These are phyloP conservation scores for Phialophora expanda DNA, from an alignment of 2,329 filamentous ascomycete genomes.

Conservation along the genomic window DNA sequence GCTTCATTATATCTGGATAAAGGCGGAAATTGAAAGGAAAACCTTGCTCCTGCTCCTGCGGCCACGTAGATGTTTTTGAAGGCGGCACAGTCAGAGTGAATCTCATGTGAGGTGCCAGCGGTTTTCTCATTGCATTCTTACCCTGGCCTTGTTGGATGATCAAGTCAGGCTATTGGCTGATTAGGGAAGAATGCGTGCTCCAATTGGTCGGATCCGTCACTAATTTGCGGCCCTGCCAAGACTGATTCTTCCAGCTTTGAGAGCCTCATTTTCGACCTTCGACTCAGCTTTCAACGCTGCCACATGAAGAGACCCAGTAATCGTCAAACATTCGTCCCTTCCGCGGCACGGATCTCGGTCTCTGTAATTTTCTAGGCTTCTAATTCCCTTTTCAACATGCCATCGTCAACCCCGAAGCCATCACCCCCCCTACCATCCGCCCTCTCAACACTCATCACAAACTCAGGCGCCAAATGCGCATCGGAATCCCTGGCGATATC, in stretches of 20 bases:
- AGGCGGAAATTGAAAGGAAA: neutral
- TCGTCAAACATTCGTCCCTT: neutral
- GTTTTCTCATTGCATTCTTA: neutral
- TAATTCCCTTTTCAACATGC: neutral
- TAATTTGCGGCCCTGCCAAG: neutral
- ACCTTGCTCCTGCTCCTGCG: neutral
- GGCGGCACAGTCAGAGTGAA: neutral
- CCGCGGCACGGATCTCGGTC: neutral
- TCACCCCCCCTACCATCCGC: slow-evolving; percentile 45
- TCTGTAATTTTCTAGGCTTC: neutral
- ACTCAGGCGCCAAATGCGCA: slow-evolving; percentile 40
- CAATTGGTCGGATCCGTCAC: neutral
- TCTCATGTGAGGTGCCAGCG: neutral
- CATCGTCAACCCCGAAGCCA: neutral
- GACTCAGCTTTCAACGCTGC: neutral
- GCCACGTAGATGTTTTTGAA: neutral
- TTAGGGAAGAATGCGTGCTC: neutral
- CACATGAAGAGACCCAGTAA: neutral
- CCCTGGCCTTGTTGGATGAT: neutral
- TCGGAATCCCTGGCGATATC: slow-evolving; percentile 59
- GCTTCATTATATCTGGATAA: neutral
- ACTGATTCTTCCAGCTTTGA: neutral
- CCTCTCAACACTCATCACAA: slow-evolving; percentile 49
- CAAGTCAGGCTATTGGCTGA: neutral
- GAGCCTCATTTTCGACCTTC: neutral